Evolutionary conservation across 2,329 filamentous ascomycete genomes (phyloP).

Genomic region (Didymella pinodella): DNA sequence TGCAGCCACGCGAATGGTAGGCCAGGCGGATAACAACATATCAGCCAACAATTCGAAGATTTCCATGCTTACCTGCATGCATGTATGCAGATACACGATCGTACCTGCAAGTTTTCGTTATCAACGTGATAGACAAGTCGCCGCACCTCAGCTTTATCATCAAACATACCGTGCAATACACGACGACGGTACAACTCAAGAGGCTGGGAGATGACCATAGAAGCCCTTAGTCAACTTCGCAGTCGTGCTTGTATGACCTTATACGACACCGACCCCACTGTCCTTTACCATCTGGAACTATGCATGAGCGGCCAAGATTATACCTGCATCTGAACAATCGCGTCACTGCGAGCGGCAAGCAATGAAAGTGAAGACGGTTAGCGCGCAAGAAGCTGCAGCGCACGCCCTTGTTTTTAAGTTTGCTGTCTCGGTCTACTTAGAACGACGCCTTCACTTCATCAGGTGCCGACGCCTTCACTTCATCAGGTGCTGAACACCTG

Average conservation of each 20-base stretch:
- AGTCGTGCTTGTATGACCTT: too few relatives aligned
- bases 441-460: constrained; percentile 10
- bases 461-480: constrained; percentile 6
- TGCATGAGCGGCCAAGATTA: not conserved
- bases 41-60: not conserved
- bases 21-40: too few relatives aligned
- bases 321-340: not conserved
- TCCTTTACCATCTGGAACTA: not conserved
- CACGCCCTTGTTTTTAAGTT: not conserved
- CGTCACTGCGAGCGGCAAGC: not conserved
- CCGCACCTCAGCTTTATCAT: not conserved
- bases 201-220: not conserved
- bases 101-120: not conserved
- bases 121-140: not conserved
- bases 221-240: too few relatives aligned
- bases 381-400: not conserved
- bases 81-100: too few relatives aligned
- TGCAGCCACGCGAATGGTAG: too few relatives aligned
- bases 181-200: not conserved
- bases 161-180: not conserved
- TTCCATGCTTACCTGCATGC: not conserved
- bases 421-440: constrained; percentile 4
- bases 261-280: too few relatives aligned
- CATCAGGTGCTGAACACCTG: not conserved
- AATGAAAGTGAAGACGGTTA: not conserved